Conservation (phyloP, 2,329 filamentous ascomycete species). For the Parastagonospora avenae region DNA sequence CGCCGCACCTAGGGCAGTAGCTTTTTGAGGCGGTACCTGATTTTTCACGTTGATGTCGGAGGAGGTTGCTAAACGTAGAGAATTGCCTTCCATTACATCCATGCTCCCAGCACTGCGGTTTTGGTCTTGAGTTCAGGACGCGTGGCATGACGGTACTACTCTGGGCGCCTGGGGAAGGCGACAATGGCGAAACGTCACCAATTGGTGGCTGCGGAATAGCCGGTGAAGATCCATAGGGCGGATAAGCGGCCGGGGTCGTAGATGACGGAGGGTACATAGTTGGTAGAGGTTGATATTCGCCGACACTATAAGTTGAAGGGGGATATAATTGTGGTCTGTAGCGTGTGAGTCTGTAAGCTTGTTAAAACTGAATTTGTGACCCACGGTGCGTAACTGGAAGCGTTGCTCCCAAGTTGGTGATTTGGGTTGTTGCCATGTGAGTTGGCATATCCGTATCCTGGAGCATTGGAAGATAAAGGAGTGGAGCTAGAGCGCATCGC, state of each 20-base stretch:
- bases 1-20: slow-evolving; percentile 86
- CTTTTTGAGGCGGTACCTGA: slow-evolving; percentile 89
- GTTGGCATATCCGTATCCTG: slow-evolving; percentile 40
- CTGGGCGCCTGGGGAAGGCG: slow-evolving; percentile 33
- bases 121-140: slow-evolving; percentile 78
- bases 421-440: slow-evolving; percentile 36
- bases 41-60: slow-evolving; percentile 92
- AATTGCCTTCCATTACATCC: slow-evolving; percentile 96
- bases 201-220: slow-evolving; percentile 23
- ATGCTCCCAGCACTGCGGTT: slow-evolving; percentile 96
- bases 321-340: slow-evolving; percentile 40
- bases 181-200: slow-evolving; percentile 29
- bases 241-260: slow-evolving; percentile 38
- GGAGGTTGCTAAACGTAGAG: slow-evolving; percentile 92
- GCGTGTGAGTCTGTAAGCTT: slow-evolving; percentile 9
- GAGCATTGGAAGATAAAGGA: slow-evolving; percentile 31
- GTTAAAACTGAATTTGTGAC: slow-evolving; percentile 4
- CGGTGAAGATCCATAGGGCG: slow-evolving; percentile 37
- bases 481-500: slow-evolving; percentile 36
- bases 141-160: slow-evolving; percentile 49
- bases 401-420: slow-evolving; percentile 34
- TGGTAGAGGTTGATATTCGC: slow-evolving; percentile 41
- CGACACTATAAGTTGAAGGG: slow-evolving; percentile 40
- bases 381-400: slow-evolving; percentile 42
- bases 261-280: slow-evolving; percentile 45